Conservation (phyloP, 345 rosid species). For the Crucihimalaya himalaica region DNA sequence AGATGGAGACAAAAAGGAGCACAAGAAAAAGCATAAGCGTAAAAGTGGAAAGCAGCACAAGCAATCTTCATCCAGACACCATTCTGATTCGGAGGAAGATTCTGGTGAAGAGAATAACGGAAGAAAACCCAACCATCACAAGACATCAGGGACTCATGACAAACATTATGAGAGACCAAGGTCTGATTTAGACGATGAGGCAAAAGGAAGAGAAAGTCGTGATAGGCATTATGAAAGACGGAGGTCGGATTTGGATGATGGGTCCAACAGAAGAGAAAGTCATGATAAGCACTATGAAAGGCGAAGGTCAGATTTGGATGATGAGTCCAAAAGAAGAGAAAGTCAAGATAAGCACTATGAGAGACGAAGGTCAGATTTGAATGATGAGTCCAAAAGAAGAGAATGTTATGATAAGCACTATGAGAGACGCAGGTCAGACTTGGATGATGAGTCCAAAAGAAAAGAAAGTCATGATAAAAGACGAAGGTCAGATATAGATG, state of each 20-base stretch:
- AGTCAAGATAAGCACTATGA: slow-evolving; percentile 31
- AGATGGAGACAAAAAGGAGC: slow-evolving; percentile 43
- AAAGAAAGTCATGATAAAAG: slow-evolving; percentile 33
- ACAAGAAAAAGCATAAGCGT: slow-evolving; percentile 42
- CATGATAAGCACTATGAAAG: slow-evolving; percentile 35
- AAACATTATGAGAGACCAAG: slow-evolving; percentile 30
- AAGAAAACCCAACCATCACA: slow-evolving; percentile 35
- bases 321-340: slow-evolving; percentile 31
- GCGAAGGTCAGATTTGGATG: slow-evolving; percentile 37
- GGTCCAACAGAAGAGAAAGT: slow-evolving; percentile 40
- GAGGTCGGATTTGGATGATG: slow-evolving; percentile 43
- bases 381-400: slow-evolving; percentile 48
- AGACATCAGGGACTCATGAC: slow-evolving; percentile 34
- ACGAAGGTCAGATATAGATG: slow-evolving; percentile 39
- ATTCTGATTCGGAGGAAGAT: slow-evolving; percentile 40
- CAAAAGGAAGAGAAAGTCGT: slow-evolving; percentile 7
- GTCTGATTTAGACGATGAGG: slow-evolving; percentile 5
- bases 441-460: slow-evolving; percentile 42
- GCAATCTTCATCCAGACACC: slow-evolving; percentile 43
- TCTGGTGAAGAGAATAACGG: slow-evolving; percentile 39
- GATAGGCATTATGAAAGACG: slow-evolving; percentile 34
- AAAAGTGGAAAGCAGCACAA: slow-evolving; percentile 53
- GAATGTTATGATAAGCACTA: slow-evolving; percentile 32
- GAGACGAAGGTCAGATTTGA: slow-evolving; percentile 39
- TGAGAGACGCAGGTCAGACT: slow-evolving; percentile 35